Base-by-base conservation (phyloP, 345 rosid species). In the Tarenaya hassleriana region DNA sequence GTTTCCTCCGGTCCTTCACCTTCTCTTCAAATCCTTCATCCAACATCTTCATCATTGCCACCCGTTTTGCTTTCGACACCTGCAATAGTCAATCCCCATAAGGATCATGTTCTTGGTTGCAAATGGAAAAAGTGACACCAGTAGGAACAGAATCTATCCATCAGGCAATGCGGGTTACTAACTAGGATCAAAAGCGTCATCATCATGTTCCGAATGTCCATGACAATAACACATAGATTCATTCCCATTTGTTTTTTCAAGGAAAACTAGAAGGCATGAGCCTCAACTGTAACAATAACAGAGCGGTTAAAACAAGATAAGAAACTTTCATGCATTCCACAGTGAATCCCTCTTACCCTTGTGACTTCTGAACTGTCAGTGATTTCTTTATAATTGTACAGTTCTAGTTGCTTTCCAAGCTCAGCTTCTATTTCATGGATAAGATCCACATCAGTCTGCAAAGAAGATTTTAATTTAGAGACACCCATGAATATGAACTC, bases 1-100 rank as follows among this genome's bases (percentile, higher is more conserved):
- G 90, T 14, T 65, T 77, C 63, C 71, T 88, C 56, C 95, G 70
- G 55, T 83, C 88, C 41, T 81, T 79, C 6, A 47, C 78, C 69
- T 75, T 83, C 53, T 92, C 96, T 54, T 92, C 96, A 34, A 83
- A 84, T 4, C 98, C 95, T 19, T 83, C 84, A 15, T 92, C 96
- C 69, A 75, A 59, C 85, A 85, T 79, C 76, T 83, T 92, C 98
- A 88, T 85, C 48, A 69, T 66, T 1, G 90, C 90, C 59, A 83
- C 95, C 1, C 91, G 90, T 63, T 68, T 88, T 2, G 98, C 98
- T 76, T 92, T 85, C 61, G 67, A 81, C 5, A 92, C 79, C 96
- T 88, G 80, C 67, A 71, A 11, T 2, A 24, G 29, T 24, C 29
- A 40, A 20, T 16, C 33, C 41, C 41, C 4, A 7, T 51, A 52